Percentiles rank a stretch among this genome's conserved stretches.
Conservation (phyloP, 106 monocot genomes). For the Allium sativum region DNA sequence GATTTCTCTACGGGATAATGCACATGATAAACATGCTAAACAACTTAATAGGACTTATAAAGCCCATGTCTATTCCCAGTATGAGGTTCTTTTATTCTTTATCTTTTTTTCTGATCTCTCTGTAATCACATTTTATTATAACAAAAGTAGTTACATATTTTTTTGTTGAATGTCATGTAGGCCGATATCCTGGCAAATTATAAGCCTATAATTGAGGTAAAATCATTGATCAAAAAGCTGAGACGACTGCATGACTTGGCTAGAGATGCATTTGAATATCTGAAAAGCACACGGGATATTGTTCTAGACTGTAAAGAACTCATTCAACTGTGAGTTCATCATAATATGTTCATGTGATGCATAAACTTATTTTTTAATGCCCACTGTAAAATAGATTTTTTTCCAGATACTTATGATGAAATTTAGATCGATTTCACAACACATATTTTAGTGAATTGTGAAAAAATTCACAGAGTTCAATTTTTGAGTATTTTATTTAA, state of each 20-base stretch:
- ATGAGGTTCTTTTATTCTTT: constrained; percentile 39
- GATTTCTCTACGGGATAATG: constrained; percentile 45
- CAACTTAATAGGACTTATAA: constrained; percentile 54
- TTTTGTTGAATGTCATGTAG: constrained; percentile 14
- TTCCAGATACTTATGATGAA: too few relatives aligned
- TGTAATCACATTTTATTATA: too few relatives aligned
- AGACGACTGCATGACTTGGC: constrained; percentile 24
- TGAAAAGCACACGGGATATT: constrained; percentile 39
- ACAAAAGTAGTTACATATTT: too few relatives aligned
- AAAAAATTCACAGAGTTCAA: too few relatives aligned
- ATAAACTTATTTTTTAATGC: too few relatives aligned
- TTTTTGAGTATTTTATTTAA: too few relatives aligned
- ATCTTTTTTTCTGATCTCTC: background rate
- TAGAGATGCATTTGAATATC: constrained; percentile 28
- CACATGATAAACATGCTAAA: constrained; percentile 33
- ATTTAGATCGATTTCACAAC: too few relatives aligned
- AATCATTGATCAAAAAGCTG: constrained; percentile 17
- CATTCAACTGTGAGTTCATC: constrained; percentile 18
- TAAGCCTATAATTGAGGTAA: constrained; percentile 32
- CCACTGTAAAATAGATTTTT: too few relatives aligned
- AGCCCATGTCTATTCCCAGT: constrained; percentile 58
- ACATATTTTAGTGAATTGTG: too few relatives aligned
- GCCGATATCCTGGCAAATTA: constrained; percentile 41
- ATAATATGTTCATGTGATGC: too few relatives aligned
- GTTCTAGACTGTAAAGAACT: constrained; percentile 57